Evolutionary conservation across 179 eudicot species (phyloP), one percentile per base, ranked within the genome.

Genomic region (Carnegiea gigantea): DNA sequence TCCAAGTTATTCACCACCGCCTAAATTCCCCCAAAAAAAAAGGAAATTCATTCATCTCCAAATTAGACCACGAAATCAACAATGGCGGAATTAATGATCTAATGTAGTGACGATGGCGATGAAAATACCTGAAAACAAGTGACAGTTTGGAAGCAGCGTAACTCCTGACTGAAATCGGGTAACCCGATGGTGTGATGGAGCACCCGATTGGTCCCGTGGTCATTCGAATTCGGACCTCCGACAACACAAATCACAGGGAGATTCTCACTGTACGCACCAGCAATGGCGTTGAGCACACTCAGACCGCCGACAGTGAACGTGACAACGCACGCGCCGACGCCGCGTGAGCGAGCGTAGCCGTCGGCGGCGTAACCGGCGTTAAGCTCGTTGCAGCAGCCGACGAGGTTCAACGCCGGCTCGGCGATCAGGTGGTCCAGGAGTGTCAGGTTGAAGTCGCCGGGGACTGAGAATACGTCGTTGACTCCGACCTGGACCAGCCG

Each of bases 361-460:
- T 94, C 98, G 12, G 98, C 98, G 0, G 98, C 97, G 78, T 92
- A 94, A 0, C 98, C 98, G 4, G 98, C 98, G 82, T 94, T 94
- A n/a, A 94, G 98, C 88, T 94, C 98, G 80, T 94, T 94, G 59
- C 98, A 94, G 80, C 98, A 94, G 73, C 98, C 98, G 38, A 94
- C 79, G 0, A 88, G 77, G 77, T 88, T 86, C 1, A 94, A 89
- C 30, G 89, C 92, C 0, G 95, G 95, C 87, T 93, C 95, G 14
- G 95, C 95, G 0, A 93, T 2, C 24, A 93, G 92, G 48, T 92
- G 92, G 77, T 92, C 98, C 2, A 93, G 92, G 0, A 93, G 88
- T 1, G 95, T 90, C 3, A 93, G 84, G 84, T 93, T 93, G 81
- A 90, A 93, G 84, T 93, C 98, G 17, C 95, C 95, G 18, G 95